Percentiles rank a stretch among this genome's conserved stretches.
Evolutionary conservation across 2,329 filamentous ascomycete genomes (phyloP).

Genomic region (Cladosporium velox): DNA sequence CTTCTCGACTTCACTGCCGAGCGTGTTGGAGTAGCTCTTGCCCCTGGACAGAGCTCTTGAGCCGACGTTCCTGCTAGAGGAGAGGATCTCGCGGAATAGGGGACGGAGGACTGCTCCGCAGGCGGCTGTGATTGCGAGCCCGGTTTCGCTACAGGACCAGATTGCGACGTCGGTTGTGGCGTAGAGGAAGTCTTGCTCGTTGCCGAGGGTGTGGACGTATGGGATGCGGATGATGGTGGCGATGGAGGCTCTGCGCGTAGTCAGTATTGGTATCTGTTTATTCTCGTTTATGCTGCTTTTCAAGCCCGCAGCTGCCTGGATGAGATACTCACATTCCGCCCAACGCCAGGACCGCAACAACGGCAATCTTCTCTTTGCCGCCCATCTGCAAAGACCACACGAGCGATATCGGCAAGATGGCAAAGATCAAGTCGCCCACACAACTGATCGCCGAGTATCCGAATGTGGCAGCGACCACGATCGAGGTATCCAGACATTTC

Average conservation of each 20-base stretch:
- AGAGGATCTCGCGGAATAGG: slow-evolving; percentile 38
- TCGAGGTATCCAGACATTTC: slow-evolving; percentile 19
- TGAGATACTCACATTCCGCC: slow-evolving; percentile 30
- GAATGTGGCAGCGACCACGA: slow-evolving; percentile 21
- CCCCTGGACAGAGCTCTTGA: slow-evolving; percentile 4
- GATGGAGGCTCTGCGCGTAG: slow-evolving; percentile 22
- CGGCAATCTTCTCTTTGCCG: slow-evolving; percentile 32
- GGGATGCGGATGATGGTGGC: slow-evolving; percentile 27
- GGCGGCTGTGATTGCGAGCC: slow-evolving; percentile 42
- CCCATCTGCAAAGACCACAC: slow-evolving; percentile 36
- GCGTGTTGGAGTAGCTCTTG: background rate
- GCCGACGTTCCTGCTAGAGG: background rate
- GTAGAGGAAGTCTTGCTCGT: slow-evolving; percentile 25
- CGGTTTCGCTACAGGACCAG: slow-evolving; percentile 37
- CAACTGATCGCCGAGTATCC: slow-evolving; percentile 25
- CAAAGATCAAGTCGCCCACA: slow-evolving; percentile 25
- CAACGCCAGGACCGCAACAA: slow-evolving; percentile 36
- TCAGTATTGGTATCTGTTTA: background rate
- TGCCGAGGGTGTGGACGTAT: slow-evolving; percentile 31
- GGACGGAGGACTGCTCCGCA: slow-evolving; percentile 53
- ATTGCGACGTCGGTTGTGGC: slow-evolving; percentile 44
- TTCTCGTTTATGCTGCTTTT: background rate
- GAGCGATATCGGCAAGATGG: slow-evolving; percentile 34
- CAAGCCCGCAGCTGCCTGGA: background rate
- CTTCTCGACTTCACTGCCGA: background rate